These are phyloP conservation scores for Xenoacremonium recifei DNA, from an alignment of 2,329 filamentous ascomycete species.

Conservation along the genomic window DNA sequence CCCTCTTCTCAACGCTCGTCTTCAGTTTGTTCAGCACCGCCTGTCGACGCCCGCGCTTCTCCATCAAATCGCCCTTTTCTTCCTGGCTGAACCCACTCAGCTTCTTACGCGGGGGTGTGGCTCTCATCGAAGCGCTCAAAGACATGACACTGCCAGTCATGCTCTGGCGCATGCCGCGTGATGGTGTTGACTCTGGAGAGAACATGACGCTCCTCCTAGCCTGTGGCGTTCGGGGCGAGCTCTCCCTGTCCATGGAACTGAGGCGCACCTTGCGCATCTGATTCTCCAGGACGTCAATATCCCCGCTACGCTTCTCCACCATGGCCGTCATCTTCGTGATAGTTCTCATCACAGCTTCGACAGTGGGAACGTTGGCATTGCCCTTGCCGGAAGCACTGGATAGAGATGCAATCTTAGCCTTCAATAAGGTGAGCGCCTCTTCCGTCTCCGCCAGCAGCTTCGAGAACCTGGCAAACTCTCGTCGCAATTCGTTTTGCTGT, in stretches of 20 bases:
- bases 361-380: conserved; percentile 65
- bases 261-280: conserved; percentile 75
- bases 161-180: conserved; percentile 41
- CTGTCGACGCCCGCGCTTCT: conserved; percentile 51
- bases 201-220: conserved; percentile 36
- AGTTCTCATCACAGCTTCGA: conserved; percentile 88
- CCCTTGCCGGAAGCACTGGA: conserved; percentile 48
- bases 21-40: conserved; percentile 53
- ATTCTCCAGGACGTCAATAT: conserved; percentile 85
- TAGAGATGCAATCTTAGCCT: conserved; percentile 68
- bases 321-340: conserved; percentile 91
- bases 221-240: conserved; percentile 40
- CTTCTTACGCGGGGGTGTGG: conserved; percentile 58
- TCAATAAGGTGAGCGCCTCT: conserved; percentile 74
- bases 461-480: conserved; percentile 71
- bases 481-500: conserved; percentile 80
- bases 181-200: conserved; percentile 43
- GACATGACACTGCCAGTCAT: conserved; percentile 36
- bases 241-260: conserved; percentile 42
- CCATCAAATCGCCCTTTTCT: conserved; percentile 57
- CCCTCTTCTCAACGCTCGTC: conserved; percentile 47
- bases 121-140: conserved; percentile 37
- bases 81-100: conserved; percentile 58
- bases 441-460: conserved; percentile 76
- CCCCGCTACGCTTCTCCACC: conserved; percentile 86